phyloP scores from a whole-genome alignment of 2,329 filamentous ascomycete species.

The Clonostachys rosea region DNA sequence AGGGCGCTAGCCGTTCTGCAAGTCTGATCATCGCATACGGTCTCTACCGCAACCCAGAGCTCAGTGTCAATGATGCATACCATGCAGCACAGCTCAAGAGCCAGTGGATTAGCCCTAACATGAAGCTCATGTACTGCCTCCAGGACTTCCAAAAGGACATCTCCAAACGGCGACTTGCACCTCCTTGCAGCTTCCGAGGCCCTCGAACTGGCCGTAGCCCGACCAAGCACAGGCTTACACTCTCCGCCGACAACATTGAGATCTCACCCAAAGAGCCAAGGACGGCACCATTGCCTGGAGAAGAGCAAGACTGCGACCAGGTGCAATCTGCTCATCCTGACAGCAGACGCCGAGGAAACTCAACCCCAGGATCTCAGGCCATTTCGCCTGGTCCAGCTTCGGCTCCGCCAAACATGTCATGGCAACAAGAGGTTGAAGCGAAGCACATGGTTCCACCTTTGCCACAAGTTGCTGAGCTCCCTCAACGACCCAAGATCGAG shows the following conservation, averaged over 20 bases:
- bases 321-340: slow-evolving; percentile 3
- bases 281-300: slow-evolving; percentile 55
- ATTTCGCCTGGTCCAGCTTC: slow-evolving; percentile 62
- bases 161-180: slow-evolving; percentile 39
- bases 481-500: slow-evolving; percentile 28
- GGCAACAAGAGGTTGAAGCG: slow-evolving; percentile 40
- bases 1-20: slow-evolving; percentile 79
- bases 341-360: slow-evolving; percentile 42
- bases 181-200: slow-evolving; percentile 41
- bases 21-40: slow-evolving; percentile 85
- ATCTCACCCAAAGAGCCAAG: slow-evolving; percentile 49
- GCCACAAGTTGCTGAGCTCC: slow-evolving; percentile 12
- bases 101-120: slow-evolving; percentile 86
- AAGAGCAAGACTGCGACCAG: slow-evolving; percentile 23
- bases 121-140: slow-evolving; percentile 86
- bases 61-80: slow-evolving; percentile 80
- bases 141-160: slow-evolving; percentile 73
- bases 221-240: slow-evolving; percentile 54
- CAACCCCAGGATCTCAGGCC: slow-evolving; percentile 42
- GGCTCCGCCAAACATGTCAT: slow-evolving; percentile 59
- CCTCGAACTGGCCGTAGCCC: slow-evolving; percentile 48
- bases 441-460: background rate
- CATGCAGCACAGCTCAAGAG: slow-evolving; percentile 76
- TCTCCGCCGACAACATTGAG: slow-evolving; percentile 55
- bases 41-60: slow-evolving; percentile 69